Evolutionary conservation across 2,329 filamentous ascomycete genomes (phyloP), one percentile per base, ranked within the genome.

Genomic region (Cercospora janseana): DNA sequence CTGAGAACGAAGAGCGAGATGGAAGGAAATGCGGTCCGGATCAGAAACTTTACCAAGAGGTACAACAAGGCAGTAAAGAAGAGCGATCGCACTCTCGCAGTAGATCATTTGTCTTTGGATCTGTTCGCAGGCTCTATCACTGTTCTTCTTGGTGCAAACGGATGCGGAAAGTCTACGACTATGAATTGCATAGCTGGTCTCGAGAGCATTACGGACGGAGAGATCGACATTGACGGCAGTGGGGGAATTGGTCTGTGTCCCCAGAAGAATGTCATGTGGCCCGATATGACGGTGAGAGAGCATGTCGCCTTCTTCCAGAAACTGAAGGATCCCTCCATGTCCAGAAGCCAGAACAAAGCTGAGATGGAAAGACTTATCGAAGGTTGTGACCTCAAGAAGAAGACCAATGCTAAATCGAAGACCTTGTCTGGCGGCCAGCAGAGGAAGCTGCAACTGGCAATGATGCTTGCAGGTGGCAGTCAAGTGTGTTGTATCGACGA

Each of bases 251-350:
- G 91, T 10, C 83, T 95, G 32, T 92, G 89, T 49, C 91, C 91
- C 0, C 91, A 96, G 66, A 91, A 92, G 74, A 96, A 96, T 61
- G 91, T 96, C 4, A 78, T 96, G 24, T 96, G 91, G 90, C 86
- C 92, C 60, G 85, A 90, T 51, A 72, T 96, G 48, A 94, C 87
- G 0, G 89, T 95, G 0, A 81, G 83, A 61, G 89, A 95, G 67
- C 91, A 95, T 62, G 82, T 95, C 12, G 72, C 73, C 7, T 87
- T 95, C 42, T 95, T 95, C 73, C 92, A 93, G 66, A 77, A 78
- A 37, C 76, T 96, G 41, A 96, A 96, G 64, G 54, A 56, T 35
- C 51, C 55, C 15, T 45, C 46, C 7, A 28, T 51, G 27, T 34
- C 42, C 15, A 64, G 79, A 81, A 1, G 77, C 78, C 0, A 78